phyloP scores from a whole-genome alignment of 2,329 filamentous ascomycete species.

The Hortaea sp. region DNA sequence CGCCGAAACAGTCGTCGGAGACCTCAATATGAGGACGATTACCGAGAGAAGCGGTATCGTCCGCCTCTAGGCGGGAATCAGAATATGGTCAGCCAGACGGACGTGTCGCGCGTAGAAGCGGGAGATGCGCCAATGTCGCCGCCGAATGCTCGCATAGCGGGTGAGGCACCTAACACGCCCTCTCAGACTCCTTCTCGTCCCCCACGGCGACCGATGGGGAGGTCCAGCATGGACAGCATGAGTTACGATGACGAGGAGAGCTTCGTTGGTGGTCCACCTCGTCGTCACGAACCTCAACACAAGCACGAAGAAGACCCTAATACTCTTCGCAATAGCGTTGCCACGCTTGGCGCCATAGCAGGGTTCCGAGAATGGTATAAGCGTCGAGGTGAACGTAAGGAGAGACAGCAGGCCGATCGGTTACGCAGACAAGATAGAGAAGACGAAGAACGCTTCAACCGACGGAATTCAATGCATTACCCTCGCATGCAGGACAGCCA shows the following conservation, averaged over 20 bases:
- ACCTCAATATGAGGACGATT: slow-evolving; percentile 32
- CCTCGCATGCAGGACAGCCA: slow-evolving; percentile 18
- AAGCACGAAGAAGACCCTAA: slow-evolving; percentile 16
- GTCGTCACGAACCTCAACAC: slow-evolving; percentile 9
- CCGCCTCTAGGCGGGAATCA: slow-evolving; percentile 38
- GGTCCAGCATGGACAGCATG: slow-evolving; percentile 28
- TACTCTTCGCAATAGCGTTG: slow-evolving; percentile 39
- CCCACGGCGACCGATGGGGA: slow-evolving; percentile 26
- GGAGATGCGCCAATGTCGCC: slow-evolving; percentile 42
- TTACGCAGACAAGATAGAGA: slow-evolving; percentile 39
- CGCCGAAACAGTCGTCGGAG: slow-evolving; percentile 39
- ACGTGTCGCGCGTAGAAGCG: slow-evolving; percentile 42
- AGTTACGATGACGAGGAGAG: slow-evolving; percentile 27
- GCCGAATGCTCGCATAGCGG: slow-evolving; percentile 21
- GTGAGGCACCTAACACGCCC: slow-evolving; percentile 23
- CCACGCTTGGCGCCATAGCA: slow-evolving; percentile 25
- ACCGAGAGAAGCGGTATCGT: slow-evolving; percentile 35
- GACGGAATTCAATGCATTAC: slow-evolving; percentile 20
- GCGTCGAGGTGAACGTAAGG: slow-evolving; percentile 47
- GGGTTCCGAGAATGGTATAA: slow-evolving; percentile 32
- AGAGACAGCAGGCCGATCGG: slow-evolving; percentile 51
- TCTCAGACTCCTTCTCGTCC: slow-evolving; percentile 28
- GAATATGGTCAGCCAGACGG: slow-evolving; percentile 35
- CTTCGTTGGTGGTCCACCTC: slow-evolving; percentile 1
- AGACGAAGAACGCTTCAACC: slow-evolving; percentile 28